phyloP scores from a whole-genome alignment of 441 rosid species.

The Brassica hybrid region DNA sequence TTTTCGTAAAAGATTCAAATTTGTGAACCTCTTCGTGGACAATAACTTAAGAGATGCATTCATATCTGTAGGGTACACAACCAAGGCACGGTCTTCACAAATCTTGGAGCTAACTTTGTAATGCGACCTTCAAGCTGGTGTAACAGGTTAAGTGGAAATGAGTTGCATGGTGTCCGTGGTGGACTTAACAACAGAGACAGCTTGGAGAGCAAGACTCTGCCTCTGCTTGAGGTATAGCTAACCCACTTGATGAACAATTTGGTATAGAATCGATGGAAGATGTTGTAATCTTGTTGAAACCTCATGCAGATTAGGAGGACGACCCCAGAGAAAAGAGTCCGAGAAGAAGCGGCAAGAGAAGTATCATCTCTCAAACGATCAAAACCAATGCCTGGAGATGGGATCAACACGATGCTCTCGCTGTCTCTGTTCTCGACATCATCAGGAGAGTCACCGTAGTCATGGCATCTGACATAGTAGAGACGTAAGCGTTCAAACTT shows the following conservation, averaged over 20 bases:
- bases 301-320: constrained; percentile 28
- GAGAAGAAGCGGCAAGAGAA: neutral
- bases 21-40: neutral
- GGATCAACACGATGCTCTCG: constrained; percentile 54
- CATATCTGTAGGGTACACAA: constrained; percentile 17
- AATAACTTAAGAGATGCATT: neutral
- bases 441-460: constrained; percentile 24
- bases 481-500: constrained; percentile 23
- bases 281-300: neutral
- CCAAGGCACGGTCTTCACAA: constrained; percentile 24
- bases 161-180: neutral
- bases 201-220: constrained; percentile 42
- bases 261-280: neutral
- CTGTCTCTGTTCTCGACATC: constrained; percentile 50
- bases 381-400: constrained; percentile 32
- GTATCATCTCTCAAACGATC: constrained; percentile 11
- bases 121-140: constrained; percentile 39
- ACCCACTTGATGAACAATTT: constrained; percentile 6
- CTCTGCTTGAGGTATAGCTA: constrained; percentile 38
- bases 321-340: constrained; percentile 13
- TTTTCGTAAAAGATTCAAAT: constrained; percentile 2
- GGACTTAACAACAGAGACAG: constrained; percentile 2
- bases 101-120: constrained; percentile 27
- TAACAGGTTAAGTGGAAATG: constrained; percentile 21
- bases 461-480: constrained; percentile 12